Evolutionary conservation across 148 eudicot species (phyloP).

Genomic region (Rhododendron ferrugineum): DNA sequence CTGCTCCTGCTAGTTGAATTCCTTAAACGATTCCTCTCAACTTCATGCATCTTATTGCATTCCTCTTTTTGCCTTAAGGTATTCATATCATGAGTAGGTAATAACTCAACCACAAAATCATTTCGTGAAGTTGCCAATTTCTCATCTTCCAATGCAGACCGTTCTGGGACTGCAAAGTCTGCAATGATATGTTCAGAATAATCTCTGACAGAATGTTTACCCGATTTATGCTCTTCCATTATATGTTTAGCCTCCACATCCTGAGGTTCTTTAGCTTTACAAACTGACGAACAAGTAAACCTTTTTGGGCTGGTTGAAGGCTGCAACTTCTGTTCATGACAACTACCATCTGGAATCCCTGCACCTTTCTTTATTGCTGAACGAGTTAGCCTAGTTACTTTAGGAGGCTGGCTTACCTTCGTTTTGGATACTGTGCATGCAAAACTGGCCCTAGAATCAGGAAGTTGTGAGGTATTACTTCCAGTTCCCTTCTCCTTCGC

Average conservation of each 20-base stretch:
- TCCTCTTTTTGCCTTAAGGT: constrained; percentile 11
- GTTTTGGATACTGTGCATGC: constrained; percentile 14
- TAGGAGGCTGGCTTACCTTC: constrained; percentile 14
- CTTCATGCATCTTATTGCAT: neutral
- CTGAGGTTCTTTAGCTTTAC: constrained; percentile 14
- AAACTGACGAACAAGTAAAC: constrained; percentile 30
- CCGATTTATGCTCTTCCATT: constrained; percentile 11
- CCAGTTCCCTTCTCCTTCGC: constrained; percentile 6
- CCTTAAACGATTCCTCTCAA: neutral
- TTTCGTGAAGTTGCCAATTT: neutral
- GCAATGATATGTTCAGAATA: neutral
- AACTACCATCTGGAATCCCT: constrained; percentile 3
- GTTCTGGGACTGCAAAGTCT: neutral
- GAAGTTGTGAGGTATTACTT: constrained; percentile 5
- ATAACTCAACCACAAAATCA: constrained; percentile 4
- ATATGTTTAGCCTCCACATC: constrained; percentile 11
- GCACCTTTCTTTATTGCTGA: constrained; percentile 15
- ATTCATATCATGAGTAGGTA: constrained; percentile 1
- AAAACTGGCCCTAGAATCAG: constrained; percentile 10
- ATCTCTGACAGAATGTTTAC: constrained; percentile 5
- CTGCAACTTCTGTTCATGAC: constrained; percentile 10
- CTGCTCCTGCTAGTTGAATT: constrained; percentile 16
- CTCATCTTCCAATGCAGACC: neutral
- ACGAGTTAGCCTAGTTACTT: constrained; percentile 21
- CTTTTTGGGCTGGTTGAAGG: constrained; percentile 16